phyloP scores from a whole-genome alignment of 1,284 basidiomycete species.

The Dichomitus squalens region DNA sequence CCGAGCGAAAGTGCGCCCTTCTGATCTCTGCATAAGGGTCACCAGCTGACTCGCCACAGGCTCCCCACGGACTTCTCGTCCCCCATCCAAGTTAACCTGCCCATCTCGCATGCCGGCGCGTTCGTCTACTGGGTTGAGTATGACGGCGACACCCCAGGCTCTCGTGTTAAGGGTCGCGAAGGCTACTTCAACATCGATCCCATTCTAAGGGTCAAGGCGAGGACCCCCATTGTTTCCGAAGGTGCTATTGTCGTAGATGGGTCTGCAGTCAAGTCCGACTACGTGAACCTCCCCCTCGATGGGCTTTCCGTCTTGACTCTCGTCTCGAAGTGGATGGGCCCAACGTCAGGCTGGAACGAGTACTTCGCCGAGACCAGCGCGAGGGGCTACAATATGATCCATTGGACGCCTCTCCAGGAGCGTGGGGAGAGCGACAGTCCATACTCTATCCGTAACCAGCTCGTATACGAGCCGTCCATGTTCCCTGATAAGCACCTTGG shows the following conservation, averaged over 20 bases:
- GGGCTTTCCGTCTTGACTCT: constrained; percentile 86
- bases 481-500: constrained; percentile 51
- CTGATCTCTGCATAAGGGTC: not conserved
- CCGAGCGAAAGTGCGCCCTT: constrained; percentile 70
- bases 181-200: constrained; percentile 98
- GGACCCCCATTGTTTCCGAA: constrained; percentile 72
- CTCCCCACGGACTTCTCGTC: constrained; percentile 83
- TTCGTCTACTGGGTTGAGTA: constrained; percentile 95
- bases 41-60: constrained; percentile 40
- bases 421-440: constrained; percentile 87
- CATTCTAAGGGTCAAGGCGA: constrained; percentile 72
- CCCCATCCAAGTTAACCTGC: constrained; percentile 89
- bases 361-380: constrained; percentile 83
- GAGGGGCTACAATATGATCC: constrained; percentile 94
- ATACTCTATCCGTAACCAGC: constrained; percentile 89
- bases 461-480: constrained; percentile 76
- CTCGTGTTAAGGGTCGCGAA: constrained; percentile 76
- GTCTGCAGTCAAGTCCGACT: constrained; percentile 48
- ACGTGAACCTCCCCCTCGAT: constrained; percentile 77
- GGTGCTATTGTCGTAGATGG: constrained; percentile 51
- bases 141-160: constrained; percentile 58
- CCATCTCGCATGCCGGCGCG: constrained; percentile 92
- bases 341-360: constrained; percentile 71
- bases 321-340: constrained; percentile 97
- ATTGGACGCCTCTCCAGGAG: constrained; percentile 92